These are phyloP conservation scores for Nakataea oryzae DNA, from an alignment of 2,329 filamentous ascomycete species.

Conservation along the genomic window DNA sequence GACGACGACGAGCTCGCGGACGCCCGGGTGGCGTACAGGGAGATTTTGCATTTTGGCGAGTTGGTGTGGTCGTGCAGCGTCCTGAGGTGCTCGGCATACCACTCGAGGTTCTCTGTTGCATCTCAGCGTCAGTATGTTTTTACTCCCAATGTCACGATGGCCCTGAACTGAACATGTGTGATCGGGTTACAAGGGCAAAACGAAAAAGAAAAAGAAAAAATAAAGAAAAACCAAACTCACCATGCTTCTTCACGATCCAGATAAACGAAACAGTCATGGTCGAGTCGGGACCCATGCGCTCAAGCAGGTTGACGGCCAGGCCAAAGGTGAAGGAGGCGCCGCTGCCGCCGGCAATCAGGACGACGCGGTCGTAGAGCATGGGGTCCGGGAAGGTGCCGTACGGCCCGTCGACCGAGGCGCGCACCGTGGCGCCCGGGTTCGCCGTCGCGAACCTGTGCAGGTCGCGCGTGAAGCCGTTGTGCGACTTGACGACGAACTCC, in stretches of 20 bases:
- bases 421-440: slow-evolving; percentile 36
- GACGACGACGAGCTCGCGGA: slow-evolving; percentile 6
- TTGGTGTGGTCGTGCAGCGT: slow-evolving; percentile 25
- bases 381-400: slow-evolving; percentile 47
- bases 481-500: slow-evolving; percentile 48
- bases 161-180: too few relatives aligned
- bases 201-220: too few relatives aligned
- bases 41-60: slow-evolving; percentile 22
- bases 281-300: slow-evolving; percentile 25
- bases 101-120: slow-evolving; percentile 19
- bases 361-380: slow-evolving; percentile 39
- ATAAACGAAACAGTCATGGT: slow-evolving; percentile 33
- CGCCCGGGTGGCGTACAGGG: slow-evolving; percentile 25
- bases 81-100: slow-evolving; percentile 28
- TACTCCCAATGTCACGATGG: too few relatives aligned
- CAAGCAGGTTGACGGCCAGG: slow-evolving; percentile 32
- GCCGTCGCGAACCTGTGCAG: slow-evolving; percentile 39
- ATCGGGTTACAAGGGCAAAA: too few relatives aligned
- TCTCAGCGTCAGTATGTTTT: too few relatives aligned
- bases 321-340: slow-evolving; percentile 50
- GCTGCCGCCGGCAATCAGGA: slow-evolving; percentile 51
- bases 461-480: slow-evolving; percentile 48
- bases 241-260: slow-evolving; percentile 35
- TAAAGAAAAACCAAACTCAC: slow-evolving; percentile 18
- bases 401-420: slow-evolving; percentile 45